phyloP scores from a whole-genome alignment of 768 basidiomycete species.

The Boletus reticuloceps region DNA sequence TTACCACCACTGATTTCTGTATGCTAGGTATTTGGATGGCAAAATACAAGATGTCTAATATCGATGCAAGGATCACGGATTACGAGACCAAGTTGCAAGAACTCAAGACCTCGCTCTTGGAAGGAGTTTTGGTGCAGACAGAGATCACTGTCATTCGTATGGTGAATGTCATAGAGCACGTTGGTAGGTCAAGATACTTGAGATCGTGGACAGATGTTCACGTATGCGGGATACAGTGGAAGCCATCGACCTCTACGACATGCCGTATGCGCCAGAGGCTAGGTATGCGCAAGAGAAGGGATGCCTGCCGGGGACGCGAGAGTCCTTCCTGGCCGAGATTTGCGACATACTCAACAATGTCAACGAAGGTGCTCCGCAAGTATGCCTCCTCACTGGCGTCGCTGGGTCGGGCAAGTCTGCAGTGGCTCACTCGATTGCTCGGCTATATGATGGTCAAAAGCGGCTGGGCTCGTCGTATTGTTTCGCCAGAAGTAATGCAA shows the following conservation, averaged over 20 bases:
- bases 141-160: background rate
- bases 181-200: background rate
- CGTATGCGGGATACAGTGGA: background rate
- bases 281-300: background rate
- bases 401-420: background rate
- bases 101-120: background rate
- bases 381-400: conserved; percentile 18
- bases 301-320: background rate
- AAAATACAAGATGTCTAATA: background rate
- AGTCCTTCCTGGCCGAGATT: background rate
- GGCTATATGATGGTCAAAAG: background rate
- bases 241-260: background rate
- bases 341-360: background rate
- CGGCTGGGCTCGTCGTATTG: conserved; percentile 4
- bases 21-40: background rate
- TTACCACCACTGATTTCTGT: background rate
- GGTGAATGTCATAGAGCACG: background rate
- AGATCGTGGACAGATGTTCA: background rate
- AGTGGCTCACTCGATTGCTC: background rate
- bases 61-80: background rate
- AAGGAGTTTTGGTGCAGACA: background rate
- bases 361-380: background rate
- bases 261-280: background rate
- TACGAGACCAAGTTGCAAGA: background rate
- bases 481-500: conserved; percentile 7